phyloP scores from a whole-genome alignment of 495 filamentous ascomycete genomes.

The Aspergillus ellipticus region DNA sequence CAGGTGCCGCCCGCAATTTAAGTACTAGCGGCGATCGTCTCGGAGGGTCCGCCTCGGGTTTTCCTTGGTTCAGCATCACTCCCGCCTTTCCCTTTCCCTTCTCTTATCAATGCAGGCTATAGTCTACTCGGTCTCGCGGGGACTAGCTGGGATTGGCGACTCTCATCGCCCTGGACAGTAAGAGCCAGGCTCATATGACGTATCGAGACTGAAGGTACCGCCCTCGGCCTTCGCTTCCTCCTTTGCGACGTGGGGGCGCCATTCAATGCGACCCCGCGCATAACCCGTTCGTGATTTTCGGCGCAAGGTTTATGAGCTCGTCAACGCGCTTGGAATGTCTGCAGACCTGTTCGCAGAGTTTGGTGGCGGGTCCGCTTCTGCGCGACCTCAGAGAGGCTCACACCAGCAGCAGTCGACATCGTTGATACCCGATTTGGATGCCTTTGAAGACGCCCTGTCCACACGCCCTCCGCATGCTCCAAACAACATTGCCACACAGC shows the following conservation, averaged over 20 bases:
- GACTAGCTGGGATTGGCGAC: background rate
- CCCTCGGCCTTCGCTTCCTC: background rate
- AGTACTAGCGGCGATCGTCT: background rate
- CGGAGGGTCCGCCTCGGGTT: background rate
- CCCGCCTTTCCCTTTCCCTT: background rate
- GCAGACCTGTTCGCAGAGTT: conserved; percentile 73
- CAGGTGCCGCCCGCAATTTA: background rate
- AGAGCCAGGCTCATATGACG: background rate
- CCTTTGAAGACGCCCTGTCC: conserved; percentile 20
- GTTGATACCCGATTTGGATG: conserved; percentile 25
- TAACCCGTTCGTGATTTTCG: background rate
- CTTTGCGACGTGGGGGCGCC: background rate
- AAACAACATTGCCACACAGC: conserved; percentile 2
- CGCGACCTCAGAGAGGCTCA: conserved; percentile 14
- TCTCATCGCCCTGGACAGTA: too few relatives aligned
- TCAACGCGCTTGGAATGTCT: conserved; percentile 51
- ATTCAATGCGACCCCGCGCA: background rate
- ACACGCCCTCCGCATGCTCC: conserved; percentile 11
- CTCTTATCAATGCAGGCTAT: background rate
- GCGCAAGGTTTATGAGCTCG: background rate
- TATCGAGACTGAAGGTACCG: background rate
- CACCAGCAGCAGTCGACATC: conserved; percentile 16
- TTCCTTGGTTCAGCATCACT: background rate
- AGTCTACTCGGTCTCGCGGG: background rate
- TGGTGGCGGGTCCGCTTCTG: conserved; percentile 33